Percentiles rank a stretch among this genome's conserved stretches.
phyloP scores from a whole-genome alignment of 1,139 yeast species.

The Protomyces inundatus region DNA sequence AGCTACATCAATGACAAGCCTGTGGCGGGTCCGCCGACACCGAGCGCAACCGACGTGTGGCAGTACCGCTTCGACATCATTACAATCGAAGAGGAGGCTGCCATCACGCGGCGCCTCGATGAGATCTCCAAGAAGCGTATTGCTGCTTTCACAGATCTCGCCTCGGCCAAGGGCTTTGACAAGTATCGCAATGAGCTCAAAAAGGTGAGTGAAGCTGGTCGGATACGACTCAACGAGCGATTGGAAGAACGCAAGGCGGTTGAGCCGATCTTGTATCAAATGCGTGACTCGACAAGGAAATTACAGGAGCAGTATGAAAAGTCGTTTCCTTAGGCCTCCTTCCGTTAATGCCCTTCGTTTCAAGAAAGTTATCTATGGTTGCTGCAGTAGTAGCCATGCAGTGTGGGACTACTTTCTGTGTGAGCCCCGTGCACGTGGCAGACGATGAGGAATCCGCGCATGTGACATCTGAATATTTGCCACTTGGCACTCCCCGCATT shows the following conservation, averaged over 20 bases:
- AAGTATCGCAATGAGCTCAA: slow-evolving; percentile 6
- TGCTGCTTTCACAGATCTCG: slow-evolving; percentile 13
- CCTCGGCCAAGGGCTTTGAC: background rate
- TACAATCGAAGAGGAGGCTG: background rate
- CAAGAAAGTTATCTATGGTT: no score
- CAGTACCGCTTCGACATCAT: slow-evolving; percentile 1
- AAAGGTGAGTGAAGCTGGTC: slow-evolving; percentile 21
- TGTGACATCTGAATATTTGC: no score
- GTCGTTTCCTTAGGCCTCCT: background rate
- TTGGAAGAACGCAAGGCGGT: background rate
- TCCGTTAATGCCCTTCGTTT: no score
- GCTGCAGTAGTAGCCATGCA: no score
- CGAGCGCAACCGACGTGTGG: slow-evolving; percentile 10
- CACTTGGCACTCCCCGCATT: no score
- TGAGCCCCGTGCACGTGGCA: no score
- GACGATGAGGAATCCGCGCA: no score
- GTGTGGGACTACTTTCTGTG: no score
- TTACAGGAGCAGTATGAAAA: background rate
- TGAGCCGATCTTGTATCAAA: slow-evolving; percentile 1
- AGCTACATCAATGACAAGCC: slow-evolving; percentile 9
- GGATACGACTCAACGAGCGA: slow-evolving; percentile 2
- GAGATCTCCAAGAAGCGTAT: slow-evolving; percentile 6
- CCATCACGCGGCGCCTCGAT: background rate
- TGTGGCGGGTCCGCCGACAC: slow-evolving; percentile 16
- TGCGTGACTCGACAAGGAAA: background rate